Conservation (phyloP, 2,329 filamentous ascomycete species). For the Pestalotiopsis sp. region DNA sequence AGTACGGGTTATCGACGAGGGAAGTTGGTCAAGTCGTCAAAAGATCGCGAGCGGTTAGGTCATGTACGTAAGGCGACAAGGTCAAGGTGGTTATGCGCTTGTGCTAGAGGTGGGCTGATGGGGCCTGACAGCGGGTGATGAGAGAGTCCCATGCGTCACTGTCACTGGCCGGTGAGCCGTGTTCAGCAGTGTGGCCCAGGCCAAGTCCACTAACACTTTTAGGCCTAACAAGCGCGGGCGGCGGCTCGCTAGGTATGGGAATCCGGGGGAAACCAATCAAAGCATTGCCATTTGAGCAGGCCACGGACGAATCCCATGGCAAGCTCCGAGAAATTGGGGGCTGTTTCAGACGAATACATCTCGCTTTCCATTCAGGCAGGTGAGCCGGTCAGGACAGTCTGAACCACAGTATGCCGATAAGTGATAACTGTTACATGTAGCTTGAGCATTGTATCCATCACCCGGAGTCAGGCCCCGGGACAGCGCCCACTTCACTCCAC, state of each 20-base stretch:
- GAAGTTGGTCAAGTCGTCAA: not conserved
- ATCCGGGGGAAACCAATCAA: constrained; percentile 2
- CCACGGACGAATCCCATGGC: not conserved
- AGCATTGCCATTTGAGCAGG: not conserved
- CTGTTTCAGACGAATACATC: not conserved
- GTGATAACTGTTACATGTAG: not conserved
- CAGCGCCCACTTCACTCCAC: not conserved
- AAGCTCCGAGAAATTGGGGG: not conserved
- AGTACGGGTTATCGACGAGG: not conserved
- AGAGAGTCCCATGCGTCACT: not conserved
- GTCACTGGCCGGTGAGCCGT: not conserved
- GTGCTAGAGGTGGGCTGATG: not conserved
- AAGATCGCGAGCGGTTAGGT: not conserved
- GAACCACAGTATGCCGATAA: not conserved
- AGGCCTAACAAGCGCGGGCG: not conserved
- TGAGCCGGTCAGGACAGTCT: not conserved
- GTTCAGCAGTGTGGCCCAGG: not conserved
- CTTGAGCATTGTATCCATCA: too few species aligned
- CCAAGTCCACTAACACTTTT: not conserved
- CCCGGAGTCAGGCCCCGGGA: not conserved
- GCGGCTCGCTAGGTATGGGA: not conserved
- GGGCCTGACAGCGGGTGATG: not conserved
- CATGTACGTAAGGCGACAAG: not conserved
- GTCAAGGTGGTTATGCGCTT: not conserved
- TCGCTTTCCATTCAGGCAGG: not conserved